A percentile compares a stretch with the other conserved stretches of the same genome.
phyloP scores from a whole-genome alignment of 2,329 filamentous ascomycete species.

The Trichoderma sp. region DNA sequence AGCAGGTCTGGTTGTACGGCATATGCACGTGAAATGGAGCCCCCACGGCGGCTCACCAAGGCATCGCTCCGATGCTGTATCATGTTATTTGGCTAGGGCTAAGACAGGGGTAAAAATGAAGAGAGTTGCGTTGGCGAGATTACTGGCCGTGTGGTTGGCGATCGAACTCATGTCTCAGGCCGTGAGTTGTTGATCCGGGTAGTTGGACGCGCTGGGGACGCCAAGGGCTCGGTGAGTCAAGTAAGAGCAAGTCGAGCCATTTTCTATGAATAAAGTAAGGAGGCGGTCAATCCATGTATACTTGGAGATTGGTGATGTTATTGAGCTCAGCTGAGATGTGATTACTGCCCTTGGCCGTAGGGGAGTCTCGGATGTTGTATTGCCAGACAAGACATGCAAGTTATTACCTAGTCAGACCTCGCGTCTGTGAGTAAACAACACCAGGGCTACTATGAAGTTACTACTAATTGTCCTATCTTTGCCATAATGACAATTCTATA shows the following conservation, averaged over 20 bases:
- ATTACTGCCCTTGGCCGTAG: neutral
- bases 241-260: too few species aligned
- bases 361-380: neutral
- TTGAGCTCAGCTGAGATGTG: neutral
- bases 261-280: neutral
- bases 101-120: neutral
- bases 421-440: neutral
- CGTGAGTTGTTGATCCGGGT: neutral
- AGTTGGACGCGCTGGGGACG: neutral
- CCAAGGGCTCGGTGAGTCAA: neutral
- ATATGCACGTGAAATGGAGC: neutral
- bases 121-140: neutral
- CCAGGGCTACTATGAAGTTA: neutral
- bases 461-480: neutral
- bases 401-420: neutral
- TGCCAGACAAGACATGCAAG: neutral
- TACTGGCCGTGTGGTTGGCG: neutral
- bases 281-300: neutral
- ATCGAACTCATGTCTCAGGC: neutral
- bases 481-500: neutral
- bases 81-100: neutral
- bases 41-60: neutral
- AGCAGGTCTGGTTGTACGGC: neutral
- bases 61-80: neutral
- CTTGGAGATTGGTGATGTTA: neutral